phyloP scores from a whole-genome alignment of 495 filamentous ascomycete species.

The Penicillium subrubescens region DNA sequence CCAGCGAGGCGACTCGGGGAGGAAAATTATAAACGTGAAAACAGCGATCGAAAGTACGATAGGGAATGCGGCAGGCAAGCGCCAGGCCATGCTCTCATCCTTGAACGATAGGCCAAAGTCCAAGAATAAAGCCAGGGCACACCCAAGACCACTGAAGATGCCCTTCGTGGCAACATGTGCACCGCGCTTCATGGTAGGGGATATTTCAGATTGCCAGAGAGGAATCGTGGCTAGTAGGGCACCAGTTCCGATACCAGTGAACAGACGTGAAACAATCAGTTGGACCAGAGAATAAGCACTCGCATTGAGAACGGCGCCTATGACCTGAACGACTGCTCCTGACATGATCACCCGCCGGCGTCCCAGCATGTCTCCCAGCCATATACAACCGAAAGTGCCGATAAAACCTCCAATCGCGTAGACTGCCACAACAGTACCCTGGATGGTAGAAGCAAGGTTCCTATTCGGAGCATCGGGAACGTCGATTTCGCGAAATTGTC shows the following conservation, averaged over 20 bases:
- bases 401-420: slow-evolving; percentile 62
- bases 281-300: slow-evolving; percentile 53
- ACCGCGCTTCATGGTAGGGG: slow-evolving; percentile 58
- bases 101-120: slow-evolving; percentile 56
- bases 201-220: slow-evolving; percentile 65
- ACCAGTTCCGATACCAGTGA: slow-evolving; percentile 60
- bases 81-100: slow-evolving; percentile 44
- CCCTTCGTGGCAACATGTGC: slow-evolving; percentile 61
- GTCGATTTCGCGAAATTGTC: slow-evolving; percentile 26
- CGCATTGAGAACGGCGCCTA: slow-evolving; percentile 60
- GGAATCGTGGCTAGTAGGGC: slow-evolving; percentile 62
- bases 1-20: slow-evolving; percentile 51
- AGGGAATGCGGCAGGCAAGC: slow-evolving; percentile 53
- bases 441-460: slow-evolving; percentile 20
- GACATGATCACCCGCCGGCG: slow-evolving; percentile 57
- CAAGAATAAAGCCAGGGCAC: slow-evolving; percentile 52
- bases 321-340: slow-evolving; percentile 54
- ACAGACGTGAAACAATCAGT: slow-evolving; percentile 58
- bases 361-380: slow-evolving; percentile 57
- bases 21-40: slow-evolving; percentile 36
- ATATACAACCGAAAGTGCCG: slow-evolving; percentile 54
- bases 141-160: slow-evolving; percentile 60
- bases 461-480: slow-evolving; percentile 12
- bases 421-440: slow-evolving; percentile 52
- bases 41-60: slow-evolving; percentile 31